Evolutionary conservation across 495 filamentous ascomycete genomes (phyloP).

Genomic region (Daldinia vernicosa): DNA sequence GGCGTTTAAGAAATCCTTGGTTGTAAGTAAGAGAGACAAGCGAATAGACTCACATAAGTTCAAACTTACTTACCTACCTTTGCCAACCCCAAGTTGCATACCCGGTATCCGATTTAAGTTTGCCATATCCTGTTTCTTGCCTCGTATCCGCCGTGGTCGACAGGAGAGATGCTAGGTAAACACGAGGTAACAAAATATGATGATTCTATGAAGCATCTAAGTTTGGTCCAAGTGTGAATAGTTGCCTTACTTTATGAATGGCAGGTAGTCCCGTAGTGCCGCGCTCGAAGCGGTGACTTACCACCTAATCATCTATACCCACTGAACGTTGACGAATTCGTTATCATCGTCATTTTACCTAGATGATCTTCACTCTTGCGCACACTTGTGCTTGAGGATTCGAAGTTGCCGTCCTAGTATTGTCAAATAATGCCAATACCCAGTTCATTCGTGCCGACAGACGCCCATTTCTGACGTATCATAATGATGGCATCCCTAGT

Average conservation of each 20-base stretch:
- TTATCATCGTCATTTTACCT: background rate
- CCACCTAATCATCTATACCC: too few relatives aligned
- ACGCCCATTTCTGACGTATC: too few relatives aligned
- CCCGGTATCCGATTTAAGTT: slow-evolving; percentile 18
- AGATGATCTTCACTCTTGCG: background rate
- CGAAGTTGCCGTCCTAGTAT: background rate
- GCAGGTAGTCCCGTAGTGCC: background rate
- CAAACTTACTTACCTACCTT: slow-evolving; percentile 4
- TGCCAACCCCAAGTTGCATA: slow-evolving; percentile 10
- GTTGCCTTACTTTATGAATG: background rate
- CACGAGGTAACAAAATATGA: background rate
- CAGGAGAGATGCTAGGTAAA: background rate
- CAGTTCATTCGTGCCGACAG: too few relatives aligned
- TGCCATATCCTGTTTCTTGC: slow-evolving; percentile 15
- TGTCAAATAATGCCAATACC: too few relatives aligned
- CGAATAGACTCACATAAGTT: slow-evolving; percentile 1
- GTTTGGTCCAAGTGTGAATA: background rate
- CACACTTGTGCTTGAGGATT: background rate
- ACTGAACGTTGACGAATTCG: too few relatives aligned
- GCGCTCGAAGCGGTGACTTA: background rate
- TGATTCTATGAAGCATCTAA: background rate
- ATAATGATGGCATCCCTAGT: background rate
- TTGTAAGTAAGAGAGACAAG: background rate
- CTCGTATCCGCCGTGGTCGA: slow-evolving; percentile 25
- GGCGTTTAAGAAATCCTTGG: background rate